A percentile compares a stretch with the other conserved stretches of the same genome.
Evolutionary conservation across 768 basidiomycete genomes (phyloP).

Genomic region (Leucocoprinus birnbaumii): DNA sequence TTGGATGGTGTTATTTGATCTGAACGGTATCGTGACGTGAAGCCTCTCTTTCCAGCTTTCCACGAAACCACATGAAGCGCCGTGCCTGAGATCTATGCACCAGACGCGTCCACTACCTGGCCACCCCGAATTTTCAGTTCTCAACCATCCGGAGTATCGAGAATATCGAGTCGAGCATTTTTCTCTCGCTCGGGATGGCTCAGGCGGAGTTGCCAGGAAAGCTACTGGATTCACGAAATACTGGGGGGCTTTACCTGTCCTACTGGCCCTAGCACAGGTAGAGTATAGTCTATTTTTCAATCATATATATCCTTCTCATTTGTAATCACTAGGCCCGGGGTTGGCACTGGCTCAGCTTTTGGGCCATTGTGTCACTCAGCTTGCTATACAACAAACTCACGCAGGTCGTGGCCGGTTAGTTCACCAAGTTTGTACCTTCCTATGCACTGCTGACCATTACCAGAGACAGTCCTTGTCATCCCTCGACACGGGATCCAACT

Average conservation of each 20-base stretch:
- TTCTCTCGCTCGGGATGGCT: constrained; percentile 24
- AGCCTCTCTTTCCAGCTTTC: background rate
- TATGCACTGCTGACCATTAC: background rate
- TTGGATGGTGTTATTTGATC: too few relatives aligned
- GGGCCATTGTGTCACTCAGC: background rate
- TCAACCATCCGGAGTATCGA: constrained; percentile 40
- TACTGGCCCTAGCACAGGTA: constrained; percentile 4
- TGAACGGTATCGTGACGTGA: background rate
- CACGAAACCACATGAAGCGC: background rate
- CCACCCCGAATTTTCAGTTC: constrained; percentile 51
- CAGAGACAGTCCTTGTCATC: constrained; percentile 70
- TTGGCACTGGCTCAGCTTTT: background rate
- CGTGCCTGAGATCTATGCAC: constrained; percentile 15
- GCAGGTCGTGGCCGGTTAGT: constrained; percentile 17
- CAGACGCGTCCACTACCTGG: constrained; percentile 26
- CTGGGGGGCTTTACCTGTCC: constrained; percentile 16
- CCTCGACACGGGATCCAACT: constrained; percentile 72
- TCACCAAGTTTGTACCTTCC: background rate
- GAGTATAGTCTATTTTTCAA: background rate
- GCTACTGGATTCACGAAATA: constrained; percentile 24
- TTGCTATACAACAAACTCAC: constrained; percentile 3
- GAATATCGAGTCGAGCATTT: constrained; percentile 64
- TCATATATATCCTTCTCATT: background rate
- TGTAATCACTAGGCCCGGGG: background rate
- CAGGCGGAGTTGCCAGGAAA: constrained; percentile 32